These are phyloP conservation scores for Priceomyces melissophilus DNA, from an alignment of 805 yeast species.

Conservation along the genomic window DNA sequence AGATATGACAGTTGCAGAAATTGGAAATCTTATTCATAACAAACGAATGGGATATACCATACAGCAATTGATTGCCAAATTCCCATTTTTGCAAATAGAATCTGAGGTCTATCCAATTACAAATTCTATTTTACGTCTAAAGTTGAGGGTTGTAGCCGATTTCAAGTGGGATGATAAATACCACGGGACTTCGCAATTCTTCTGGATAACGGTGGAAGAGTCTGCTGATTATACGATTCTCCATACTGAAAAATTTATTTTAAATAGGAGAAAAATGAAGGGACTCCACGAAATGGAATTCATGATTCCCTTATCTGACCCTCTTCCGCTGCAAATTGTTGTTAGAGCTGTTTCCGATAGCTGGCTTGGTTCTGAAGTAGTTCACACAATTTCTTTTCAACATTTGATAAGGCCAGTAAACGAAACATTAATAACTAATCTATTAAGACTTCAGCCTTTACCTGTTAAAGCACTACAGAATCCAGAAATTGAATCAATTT, in stretches of 20 bases:
- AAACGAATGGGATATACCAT: conserved; percentile 64
- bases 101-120: conserved; percentile 90
- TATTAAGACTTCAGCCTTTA: conserved; percentile 78
- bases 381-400: conserved; percentile 78
- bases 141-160: conserved; percentile 65
- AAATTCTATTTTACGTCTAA: conserved; percentile 77
- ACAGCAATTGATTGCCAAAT: conserved; percentile 57
- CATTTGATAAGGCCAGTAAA: conserved; percentile 86
- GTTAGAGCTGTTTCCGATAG: conserved; percentile 76
- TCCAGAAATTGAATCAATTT: conserved; percentile 62
- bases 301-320: conserved; percentile 87
- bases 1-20: conserved; percentile 68
- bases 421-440: conserved; percentile 79
- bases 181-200: conserved; percentile 82
- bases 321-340: conserved; percentile 84
- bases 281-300: conserved; percentile 74
- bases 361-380: conserved; percentile 85
- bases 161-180: conserved; percentile 79
- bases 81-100: conserved; percentile 72
- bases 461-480: conserved; percentile 80
- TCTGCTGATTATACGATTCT: conserved; percentile 68
- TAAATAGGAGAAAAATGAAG: conserved; percentile 55
- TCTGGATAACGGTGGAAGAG: conserved; percentile 92
- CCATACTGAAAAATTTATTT: conserved; percentile 77
- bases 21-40: conserved; percentile 90